Evolutionary conservation across 2,329 filamentous ascomycete species (phyloP), one percentile per base, ranked within the genome.

Genomic region (Trichocomaceae sp.): DNA sequence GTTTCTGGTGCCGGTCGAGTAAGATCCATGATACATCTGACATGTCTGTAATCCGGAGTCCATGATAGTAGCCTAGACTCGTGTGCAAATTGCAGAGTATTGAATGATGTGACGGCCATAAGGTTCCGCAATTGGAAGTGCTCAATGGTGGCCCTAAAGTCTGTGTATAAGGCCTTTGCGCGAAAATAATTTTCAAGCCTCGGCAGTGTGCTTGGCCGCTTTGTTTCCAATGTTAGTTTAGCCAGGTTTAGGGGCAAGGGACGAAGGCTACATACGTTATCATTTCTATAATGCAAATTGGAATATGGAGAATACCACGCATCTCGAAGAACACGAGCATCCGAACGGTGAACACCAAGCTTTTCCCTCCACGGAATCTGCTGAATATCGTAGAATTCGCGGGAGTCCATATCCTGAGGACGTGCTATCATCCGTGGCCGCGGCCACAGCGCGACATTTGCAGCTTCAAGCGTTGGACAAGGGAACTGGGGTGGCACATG

Each of bases 111-210:
- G 3, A 78, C 76, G 5, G 78, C 77, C 61, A 84, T 71, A 8
- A 82, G 66, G 59, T 83, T 82, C 13, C 81, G 79, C 3, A 84
- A 73, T 60, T 84, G 81, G 59, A 82, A 83, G 63, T 84, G 81
- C 29, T 77, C 74, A 47, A 79, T 75, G n/a, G 71, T 73, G 4
- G 78, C 75, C 52, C 71, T 75, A 58, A 78, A 74, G 10, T 68
- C 68, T 0, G 76, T 78, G 57, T 77, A 74, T 70, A 78, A 79
- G 29, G 74, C 69, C 44, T 72, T 72, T 54, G 76, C 77, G 4
- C 68, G 70, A 64, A 79, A 81, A 59, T 72, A 79, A 19, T 64
- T 68, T 58, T 78, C 78, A 1, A 66, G 69, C 37, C 67, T 66
- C 8, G 69, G 70, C 9, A 77, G 61, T 29, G 57, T 62, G 29